Conservation (phyloP, 2,329 filamentous ascomycete genomes). For the Aspergillus tanneri region DNA sequence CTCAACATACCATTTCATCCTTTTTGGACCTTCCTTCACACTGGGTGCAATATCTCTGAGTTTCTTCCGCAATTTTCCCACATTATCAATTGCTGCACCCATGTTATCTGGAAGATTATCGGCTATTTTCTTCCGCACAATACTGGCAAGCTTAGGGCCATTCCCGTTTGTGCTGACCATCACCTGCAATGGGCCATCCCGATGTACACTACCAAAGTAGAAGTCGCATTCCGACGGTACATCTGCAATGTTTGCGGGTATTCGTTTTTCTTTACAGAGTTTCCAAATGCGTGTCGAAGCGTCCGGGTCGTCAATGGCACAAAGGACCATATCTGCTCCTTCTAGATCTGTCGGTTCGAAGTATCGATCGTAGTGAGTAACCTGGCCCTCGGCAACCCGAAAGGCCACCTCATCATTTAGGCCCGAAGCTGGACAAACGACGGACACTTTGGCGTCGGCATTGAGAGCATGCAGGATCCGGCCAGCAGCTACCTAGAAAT, state of each 20-base stretch:
- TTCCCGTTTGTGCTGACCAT: slow-evolving; percentile 99
- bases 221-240: slow-evolving; percentile 97
- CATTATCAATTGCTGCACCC: slow-evolving; percentile 79
- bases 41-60: slow-evolving; percentile 73
- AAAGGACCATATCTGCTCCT: slow-evolving; percentile 79
- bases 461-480: slow-evolving; percentile 93
- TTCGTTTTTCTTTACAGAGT: slow-evolving; percentile 78
- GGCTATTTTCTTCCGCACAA: slow-evolving; percentile 80
- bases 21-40: slow-evolving; percentile 71
- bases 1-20: slow-evolving; percentile 76
- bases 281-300: slow-evolving; percentile 93
- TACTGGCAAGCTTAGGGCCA: slow-evolving; percentile 83
- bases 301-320: slow-evolving; percentile 87
- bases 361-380: slow-evolving; percentile 75
- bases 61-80: slow-evolving; percentile 76
- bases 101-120: slow-evolving; percentile 71
- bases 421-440: slow-evolving; percentile 75
- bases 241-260: slow-evolving; percentile 94
- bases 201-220: slow-evolving; percentile 94
- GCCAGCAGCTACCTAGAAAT: slow-evolving; percentile 79
- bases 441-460: slow-evolving; percentile 85
- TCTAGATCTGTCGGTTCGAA: slow-evolving; percentile 89
- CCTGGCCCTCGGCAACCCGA: slow-evolving; percentile 71
- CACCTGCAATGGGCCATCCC: slow-evolving; percentile 91
- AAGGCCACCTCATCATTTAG: slow-evolving; percentile 86